Percentiles rank a stretch among this genome's conserved stretches.
These are phyloP conservation scores for Psilocybe sp. DNA, from an alignment of 768 basidiomycete species.

Conservation along the genomic window DNA sequence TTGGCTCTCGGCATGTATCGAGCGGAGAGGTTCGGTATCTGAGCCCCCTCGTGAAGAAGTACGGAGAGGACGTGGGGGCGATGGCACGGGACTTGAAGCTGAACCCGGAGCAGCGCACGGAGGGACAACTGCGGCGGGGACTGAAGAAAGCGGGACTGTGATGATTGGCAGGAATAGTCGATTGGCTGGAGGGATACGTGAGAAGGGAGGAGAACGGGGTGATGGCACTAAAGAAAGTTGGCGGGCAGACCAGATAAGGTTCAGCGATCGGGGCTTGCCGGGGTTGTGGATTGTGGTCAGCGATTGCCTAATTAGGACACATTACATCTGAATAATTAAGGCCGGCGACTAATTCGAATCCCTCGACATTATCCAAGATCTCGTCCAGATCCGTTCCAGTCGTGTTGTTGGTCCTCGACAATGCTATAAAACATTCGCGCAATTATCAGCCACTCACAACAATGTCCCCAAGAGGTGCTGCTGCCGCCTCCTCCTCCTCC, in stretches of 20 bases:
- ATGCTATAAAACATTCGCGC: slow-evolving; percentile 32
- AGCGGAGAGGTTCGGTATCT: slow-evolving; percentile 69
- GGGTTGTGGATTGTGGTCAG: slow-evolving; percentile 21
- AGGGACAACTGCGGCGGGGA: slow-evolving; percentile 69
- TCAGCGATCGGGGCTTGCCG: slow-evolving; percentile 20
- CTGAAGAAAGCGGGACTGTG: slow-evolving; percentile 52
- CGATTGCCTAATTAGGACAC: slow-evolving; percentile 18
- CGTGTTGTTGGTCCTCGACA: slow-evolving; percentile 30
- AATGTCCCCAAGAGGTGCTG: slow-evolving; percentile 59
- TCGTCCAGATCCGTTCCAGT: slow-evolving; percentile 43
- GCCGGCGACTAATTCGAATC: slow-evolving; percentile 32
- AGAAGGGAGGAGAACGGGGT: slow-evolving; percentile 14
- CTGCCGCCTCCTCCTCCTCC: slow-evolving; percentile 33
- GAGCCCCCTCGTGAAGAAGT: slow-evolving; percentile 56
- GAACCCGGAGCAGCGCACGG: slow-evolving; percentile 84
- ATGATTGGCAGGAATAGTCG: slow-evolving; percentile 2
- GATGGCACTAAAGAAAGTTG: slow-evolving; percentile 25
- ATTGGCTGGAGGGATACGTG: slow-evolving; percentile 8
- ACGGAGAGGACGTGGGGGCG: slow-evolving; percentile 67
- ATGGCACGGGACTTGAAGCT: slow-evolving; percentile 81
- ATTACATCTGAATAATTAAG: slow-evolving; percentile 7
- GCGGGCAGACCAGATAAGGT: slow-evolving; percentile 30
- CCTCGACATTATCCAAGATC: slow-evolving; percentile 31
- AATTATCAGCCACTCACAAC: slow-evolving; percentile 13
- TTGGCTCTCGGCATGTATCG: slow-evolving; percentile 62